A percentile compares a stretch with the other conserved stretches of the same genome.
Conservation (phyloP, 2,329 filamentous ascomycete genomes). For the Hypoxylon sp. region DNA sequence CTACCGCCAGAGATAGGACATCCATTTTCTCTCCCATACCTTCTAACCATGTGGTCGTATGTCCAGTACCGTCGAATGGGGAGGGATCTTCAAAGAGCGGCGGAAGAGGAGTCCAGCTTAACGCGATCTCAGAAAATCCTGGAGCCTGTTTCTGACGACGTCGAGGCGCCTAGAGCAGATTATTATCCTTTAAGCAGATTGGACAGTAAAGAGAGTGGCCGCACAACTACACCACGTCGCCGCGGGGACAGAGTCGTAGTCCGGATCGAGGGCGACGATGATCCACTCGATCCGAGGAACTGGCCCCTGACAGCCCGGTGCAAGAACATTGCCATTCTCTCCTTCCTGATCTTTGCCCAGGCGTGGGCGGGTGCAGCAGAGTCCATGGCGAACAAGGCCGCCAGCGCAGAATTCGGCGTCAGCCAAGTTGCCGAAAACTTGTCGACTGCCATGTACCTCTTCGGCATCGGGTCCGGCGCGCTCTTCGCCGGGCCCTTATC, state of each 20-base stretch:
- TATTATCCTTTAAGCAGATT: neutral
- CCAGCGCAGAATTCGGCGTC: constrained; percentile 57
- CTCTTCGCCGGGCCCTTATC: constrained; percentile 63
- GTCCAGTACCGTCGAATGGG: constrained; percentile 20
- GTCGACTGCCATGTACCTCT: constrained; percentile 60
- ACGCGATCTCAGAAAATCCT: constrained; percentile 1
- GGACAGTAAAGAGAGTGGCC: neutral
- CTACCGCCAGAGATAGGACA: neutral
- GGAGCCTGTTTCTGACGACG: neutral
- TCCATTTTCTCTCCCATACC: neutral
- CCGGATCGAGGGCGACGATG: constrained; percentile 52
- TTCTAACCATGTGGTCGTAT: constrained; percentile 18
- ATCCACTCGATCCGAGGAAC: constrained; percentile 60
- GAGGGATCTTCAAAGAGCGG: constrained; percentile 6
- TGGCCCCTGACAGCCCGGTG: constrained; percentile 53
- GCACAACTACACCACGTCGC: neutral
- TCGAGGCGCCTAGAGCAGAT: constrained; percentile 1
- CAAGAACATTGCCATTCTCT: constrained; percentile 53
- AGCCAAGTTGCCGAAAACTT: constrained; percentile 59
- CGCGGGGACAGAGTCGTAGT: constrained; percentile 46
- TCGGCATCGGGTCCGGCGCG: constrained; percentile 62
- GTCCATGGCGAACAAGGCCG: constrained; percentile 58
- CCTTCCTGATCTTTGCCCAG: constrained; percentile 60
- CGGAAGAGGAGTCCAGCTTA: neutral
- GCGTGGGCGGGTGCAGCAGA: constrained; percentile 63